Base-by-base conservation (phyloP, 805 yeast genomes). In the Metschnikowia reukaufii region DNA sequence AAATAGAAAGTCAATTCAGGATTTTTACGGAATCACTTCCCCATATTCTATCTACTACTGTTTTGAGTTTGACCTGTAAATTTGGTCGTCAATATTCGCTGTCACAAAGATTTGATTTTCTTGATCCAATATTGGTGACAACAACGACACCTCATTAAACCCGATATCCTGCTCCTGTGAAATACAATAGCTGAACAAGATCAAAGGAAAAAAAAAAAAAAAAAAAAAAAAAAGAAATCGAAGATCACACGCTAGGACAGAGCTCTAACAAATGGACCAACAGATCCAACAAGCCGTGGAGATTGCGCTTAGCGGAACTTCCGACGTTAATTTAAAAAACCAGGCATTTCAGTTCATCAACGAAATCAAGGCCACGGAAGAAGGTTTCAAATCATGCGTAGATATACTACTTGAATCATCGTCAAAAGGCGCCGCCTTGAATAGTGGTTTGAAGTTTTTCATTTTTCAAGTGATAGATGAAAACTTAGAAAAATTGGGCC, bases 281-380 rank as follows among this genome's bases (percentile, higher is more conserved):
- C 95, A 90, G 72, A 84, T 91, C 59, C 88, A 81, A 64, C 94
- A 88, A 68, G 97, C 96, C 35, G 94, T 91, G 39, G 83, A 81
- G 52, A 81, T 89, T 52, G 96, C 96, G 6, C 78, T 86, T 44
- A 81, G 82, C 63, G 84, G 87, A 25, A 73, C 83, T 20, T 78
- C 84, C 8, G 88, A 86, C 62, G 68, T 75, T 13, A 71, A 61
- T 34, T 69, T 88, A 44, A 52, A 55, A 36, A 52, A 52, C 42
- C 73, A 75, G 56, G 81, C 84, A 13, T 65, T 76, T 45, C 73
- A 73, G 19, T 81, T 78, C 60, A 76, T 81, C 52, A 72, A 73
- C 49, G 78, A 77, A 49, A 65, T 81, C 56, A 81, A 81, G 56
- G 56, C 74, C 30, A 73, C 84, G 4, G 70, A 70, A 21, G 78